Evolutionary conservation across 2,329 filamentous ascomycete species (phyloP).

Genomic region (Alternaria atra): DNA sequence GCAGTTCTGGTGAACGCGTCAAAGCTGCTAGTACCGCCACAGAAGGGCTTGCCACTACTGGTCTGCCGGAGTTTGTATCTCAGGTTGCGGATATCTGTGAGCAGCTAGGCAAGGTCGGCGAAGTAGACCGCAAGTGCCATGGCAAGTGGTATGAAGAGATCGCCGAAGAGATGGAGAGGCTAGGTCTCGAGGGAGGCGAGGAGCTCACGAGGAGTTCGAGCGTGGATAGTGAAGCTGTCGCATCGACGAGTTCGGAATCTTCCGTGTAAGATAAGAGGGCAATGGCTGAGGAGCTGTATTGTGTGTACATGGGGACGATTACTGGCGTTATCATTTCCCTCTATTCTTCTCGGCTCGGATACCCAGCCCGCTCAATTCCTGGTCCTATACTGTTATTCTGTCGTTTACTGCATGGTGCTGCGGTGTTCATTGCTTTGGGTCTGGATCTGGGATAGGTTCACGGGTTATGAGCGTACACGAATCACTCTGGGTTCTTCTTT

Average conservation of each 20-base stretch:
- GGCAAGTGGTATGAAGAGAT: constrained; percentile 75
- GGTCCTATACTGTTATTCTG: not conserved
- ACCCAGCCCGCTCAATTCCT: not conserved
- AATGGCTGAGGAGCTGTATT: not conserved
- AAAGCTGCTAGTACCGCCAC: constrained; percentile 73
- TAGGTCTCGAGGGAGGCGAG: constrained; percentile 43
- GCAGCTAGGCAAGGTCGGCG: constrained; percentile 69
- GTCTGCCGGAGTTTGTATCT: constrained; percentile 76
- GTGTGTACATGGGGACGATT: not conserved
- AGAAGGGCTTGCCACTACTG: constrained; percentile 74
- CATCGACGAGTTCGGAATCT: not conserved
- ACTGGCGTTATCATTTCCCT: constrained; percentile 4
- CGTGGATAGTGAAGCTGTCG: constrained; percentile 30
- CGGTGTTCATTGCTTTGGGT: constrained; percentile 1
- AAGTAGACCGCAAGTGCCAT: constrained; percentile 74
- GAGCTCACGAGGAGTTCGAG: constrained; percentile 39
- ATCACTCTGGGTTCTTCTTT: not conserved
- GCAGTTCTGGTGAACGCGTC: constrained; percentile 74
- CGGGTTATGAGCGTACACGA: constrained; percentile 3
- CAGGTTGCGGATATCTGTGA: constrained; percentile 75
- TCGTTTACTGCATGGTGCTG: constrained; percentile 16
- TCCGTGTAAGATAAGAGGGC: not conserved
- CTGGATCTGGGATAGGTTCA: not conserved
- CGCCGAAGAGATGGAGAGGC: constrained; percentile 61
- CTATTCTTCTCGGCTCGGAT: not conserved